These are phyloP conservation scores for Podospora didyma DNA, from an alignment of 495 filamentous ascomycete species.

Conservation along the genomic window DNA sequence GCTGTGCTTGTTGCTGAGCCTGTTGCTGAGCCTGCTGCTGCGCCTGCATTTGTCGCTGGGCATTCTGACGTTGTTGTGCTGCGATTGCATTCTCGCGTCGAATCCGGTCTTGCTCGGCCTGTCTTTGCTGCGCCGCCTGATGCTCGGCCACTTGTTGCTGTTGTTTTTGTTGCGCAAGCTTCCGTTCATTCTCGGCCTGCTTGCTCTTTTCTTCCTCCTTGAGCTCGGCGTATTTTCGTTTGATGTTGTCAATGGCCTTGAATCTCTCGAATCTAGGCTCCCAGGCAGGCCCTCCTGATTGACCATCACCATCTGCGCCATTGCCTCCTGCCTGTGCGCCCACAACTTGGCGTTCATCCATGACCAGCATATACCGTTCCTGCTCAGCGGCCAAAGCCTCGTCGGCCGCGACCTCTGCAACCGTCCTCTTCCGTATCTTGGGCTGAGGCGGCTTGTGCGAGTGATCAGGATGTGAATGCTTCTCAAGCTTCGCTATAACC, in stretches of 20 bases:
- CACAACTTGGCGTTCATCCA: conserved; percentile 72
- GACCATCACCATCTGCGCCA: conserved; percentile 68
- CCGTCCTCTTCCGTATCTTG: conserved; percentile 87
- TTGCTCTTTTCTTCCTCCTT: conserved; percentile 57
- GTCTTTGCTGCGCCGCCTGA: conserved; percentile 9
- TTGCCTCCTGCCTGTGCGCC: conserved; percentile 54
- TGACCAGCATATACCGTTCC: conserved; percentile 86
- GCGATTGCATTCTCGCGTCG: conserved; percentile 15
- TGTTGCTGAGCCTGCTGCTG: too few species aligned
- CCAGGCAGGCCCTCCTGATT: conserved; percentile 63
- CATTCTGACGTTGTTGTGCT: conserved; percentile 14
- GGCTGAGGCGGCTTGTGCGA: conserved; percentile 70
- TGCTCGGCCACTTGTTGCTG: conserved; percentile 26
- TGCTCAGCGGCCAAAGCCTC: conserved; percentile 85
- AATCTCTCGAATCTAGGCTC: conserved; percentile 87
- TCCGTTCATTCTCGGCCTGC: conserved; percentile 64
- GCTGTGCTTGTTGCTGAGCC: too few species aligned
- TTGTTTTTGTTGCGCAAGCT: conserved; percentile 49
- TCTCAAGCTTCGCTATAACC: conserved; percentile 62
- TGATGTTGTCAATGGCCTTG: conserved; percentile 84
- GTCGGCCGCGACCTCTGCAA: conserved; percentile 89
- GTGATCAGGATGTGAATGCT: conserved; percentile 71
- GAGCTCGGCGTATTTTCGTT: conserved; percentile 68
- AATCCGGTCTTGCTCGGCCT: conserved; percentile 28
- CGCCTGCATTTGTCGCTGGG: too few species aligned